Conservation (phyloP, 2,329 filamentous ascomycete species). For the Xylariaceae sp. region DNA sequence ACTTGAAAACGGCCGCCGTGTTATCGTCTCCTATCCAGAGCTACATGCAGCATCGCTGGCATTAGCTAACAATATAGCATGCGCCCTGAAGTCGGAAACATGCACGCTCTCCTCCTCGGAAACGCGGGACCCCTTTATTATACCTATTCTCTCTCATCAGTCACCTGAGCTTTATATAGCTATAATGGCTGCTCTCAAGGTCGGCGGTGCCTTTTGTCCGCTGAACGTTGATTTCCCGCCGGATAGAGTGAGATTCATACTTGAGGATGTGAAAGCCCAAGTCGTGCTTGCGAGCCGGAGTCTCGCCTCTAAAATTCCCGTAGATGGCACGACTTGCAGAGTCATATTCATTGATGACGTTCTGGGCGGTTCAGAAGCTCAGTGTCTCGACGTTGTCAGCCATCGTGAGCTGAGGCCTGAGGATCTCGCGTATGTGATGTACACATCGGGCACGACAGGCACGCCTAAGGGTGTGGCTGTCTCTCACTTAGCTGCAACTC, state of each 20-base stretch:
- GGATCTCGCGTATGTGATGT: constrained; percentile 80
- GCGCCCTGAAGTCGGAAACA: constrained; percentile 25
- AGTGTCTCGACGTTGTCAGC: not conserved
- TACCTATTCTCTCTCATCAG: constrained; percentile 76
- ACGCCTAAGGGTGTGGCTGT: constrained; percentile 82
- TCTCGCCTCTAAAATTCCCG: constrained; percentile 39
- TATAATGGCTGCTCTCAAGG: constrained; percentile 71
- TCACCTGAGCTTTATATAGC: constrained; percentile 72
- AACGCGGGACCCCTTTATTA: constrained; percentile 41
- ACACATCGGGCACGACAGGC: constrained; percentile 86
- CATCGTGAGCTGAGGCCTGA: constrained; percentile 21
- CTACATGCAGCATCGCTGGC: constrained; percentile 54
- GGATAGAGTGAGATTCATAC: constrained; percentile 74
- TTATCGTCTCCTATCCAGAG: constrained; percentile 54
- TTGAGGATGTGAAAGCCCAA: constrained; percentile 66
- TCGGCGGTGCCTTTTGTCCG: constrained; percentile 81
- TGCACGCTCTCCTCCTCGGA: not conserved
- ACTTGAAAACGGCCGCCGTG: constrained; percentile 40
- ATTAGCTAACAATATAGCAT: constrained; percentile 49
- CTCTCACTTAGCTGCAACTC: constrained; percentile 73
- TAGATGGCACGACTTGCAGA: constrained; percentile 26
- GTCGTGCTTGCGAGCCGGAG: constrained; percentile 60
- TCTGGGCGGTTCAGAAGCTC: not conserved
- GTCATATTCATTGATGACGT: constrained; percentile 36
- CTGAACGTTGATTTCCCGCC: constrained; percentile 70